phyloP scores from a whole-genome alignment of 2,329 filamentous ascomycete genomes.

The Harringtonia lauricola region DNA sequence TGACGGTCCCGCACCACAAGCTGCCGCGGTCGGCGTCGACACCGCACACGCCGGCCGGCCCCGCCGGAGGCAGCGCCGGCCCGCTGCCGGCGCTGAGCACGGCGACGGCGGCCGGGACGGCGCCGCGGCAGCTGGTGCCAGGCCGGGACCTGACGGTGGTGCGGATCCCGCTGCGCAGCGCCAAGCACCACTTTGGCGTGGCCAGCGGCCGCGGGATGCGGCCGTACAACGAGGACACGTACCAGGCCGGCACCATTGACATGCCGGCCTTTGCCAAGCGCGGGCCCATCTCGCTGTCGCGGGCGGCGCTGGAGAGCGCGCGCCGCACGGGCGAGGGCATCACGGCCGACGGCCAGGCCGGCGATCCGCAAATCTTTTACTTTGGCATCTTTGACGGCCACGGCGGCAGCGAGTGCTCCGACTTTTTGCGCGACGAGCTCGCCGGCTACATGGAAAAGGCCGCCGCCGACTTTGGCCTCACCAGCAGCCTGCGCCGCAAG shows the following conservation, averaged over 20 bases:
- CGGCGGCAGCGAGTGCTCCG: constrained; percentile 79
- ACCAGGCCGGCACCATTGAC: constrained; percentile 88
- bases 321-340: constrained; percentile 48
- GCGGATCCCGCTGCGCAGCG: constrained; percentile 82
- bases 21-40: constrained; percentile 75
- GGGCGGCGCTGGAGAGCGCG: constrained; percentile 32
- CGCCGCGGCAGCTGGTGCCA: too few relatives aligned
- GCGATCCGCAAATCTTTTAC: constrained; percentile 94
- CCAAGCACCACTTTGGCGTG: constrained; percentile 92
- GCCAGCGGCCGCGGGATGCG: constrained; percentile 69
- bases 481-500: constrained; percentile 56
- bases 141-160: constrained; percentile 83
- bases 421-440: constrained; percentile 72
- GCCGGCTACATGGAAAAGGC: constrained; percentile 84
- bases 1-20: constrained; percentile 63
- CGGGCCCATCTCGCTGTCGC: constrained; percentile 52
- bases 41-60: constrained; percentile 55
- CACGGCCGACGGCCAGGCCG: constrained; percentile 58
- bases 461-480: constrained; percentile 62
- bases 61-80: constrained; percentile 35
- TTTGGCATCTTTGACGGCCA: constrained; percentile 96
- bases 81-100: constrained; percentile 37
- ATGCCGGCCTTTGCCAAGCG: constrained; percentile 85
- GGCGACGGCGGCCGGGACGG: constrained; percentile 18
- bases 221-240: constrained; percentile 85